Evolutionary conservation across 495 filamentous ascomycete species (phyloP).

Genomic region (Xylaria cubensis): DNA sequence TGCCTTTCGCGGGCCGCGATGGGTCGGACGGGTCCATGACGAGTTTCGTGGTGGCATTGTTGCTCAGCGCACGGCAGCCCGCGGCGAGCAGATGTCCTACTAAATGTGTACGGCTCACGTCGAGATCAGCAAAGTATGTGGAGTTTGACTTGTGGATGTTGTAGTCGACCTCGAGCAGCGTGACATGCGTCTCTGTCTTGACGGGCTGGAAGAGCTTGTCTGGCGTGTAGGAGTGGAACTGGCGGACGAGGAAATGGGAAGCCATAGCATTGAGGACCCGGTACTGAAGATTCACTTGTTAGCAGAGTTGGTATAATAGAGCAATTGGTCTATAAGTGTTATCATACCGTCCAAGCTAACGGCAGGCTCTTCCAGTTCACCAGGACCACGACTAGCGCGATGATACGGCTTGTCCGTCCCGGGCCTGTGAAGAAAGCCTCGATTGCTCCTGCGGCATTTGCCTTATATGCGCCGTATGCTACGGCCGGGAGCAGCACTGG

Average conservation of each 20-base stretch:
- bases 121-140: constrained; percentile 84
- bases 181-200: constrained; percentile 64
- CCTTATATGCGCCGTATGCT: constrained; percentile 50
- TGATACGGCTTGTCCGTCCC: constrained; percentile 53
- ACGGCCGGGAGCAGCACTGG: constrained; percentile 44
- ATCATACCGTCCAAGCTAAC: constrained; percentile 74
- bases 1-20: constrained; percentile 41
- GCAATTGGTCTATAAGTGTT: not conserved
- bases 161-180: constrained; percentile 76
- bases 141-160: constrained; percentile 86
- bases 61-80: constrained; percentile 48
- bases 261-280: constrained; percentile 68
- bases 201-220: constrained; percentile 68
- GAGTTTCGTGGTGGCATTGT: constrained; percentile 51
- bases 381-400: constrained; percentile 60
- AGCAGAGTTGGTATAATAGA: not conserved
- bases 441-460: constrained; percentile 44
- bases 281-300: constrained; percentile 47
- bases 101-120: constrained; percentile 71
- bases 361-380: constrained; percentile 77
- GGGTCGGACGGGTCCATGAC: constrained; percentile 50
- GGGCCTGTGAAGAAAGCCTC: constrained; percentile 57
- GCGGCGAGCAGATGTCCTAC: constrained; percentile 59
- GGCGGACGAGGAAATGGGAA: constrained; percentile 58
- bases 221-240: constrained; percentile 48